phyloP scores from a whole-genome alignment of 208 protist species.

The Porcisia hertigi region DNA sequence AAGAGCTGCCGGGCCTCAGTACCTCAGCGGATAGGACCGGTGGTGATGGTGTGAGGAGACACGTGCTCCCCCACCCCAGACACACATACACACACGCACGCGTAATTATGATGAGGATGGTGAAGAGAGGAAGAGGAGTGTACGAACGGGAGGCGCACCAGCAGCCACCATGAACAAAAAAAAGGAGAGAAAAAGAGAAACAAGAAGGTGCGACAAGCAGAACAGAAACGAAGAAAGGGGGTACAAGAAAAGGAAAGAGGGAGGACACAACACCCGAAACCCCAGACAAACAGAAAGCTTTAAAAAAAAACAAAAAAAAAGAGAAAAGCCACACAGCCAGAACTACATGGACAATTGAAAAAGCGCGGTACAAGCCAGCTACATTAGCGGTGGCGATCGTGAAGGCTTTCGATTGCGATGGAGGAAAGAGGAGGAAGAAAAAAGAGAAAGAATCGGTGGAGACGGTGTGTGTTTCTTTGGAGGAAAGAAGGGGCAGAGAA shows the following conservation, averaged over 20 bases:
- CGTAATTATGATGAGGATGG: neutral
- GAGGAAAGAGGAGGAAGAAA: neutral
- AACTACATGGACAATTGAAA: neutral
- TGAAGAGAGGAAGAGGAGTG: neutral
- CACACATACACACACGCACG: neutral
- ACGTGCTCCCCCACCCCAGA: neutral
- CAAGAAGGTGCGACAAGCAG: neutral
- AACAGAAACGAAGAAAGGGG: neutral
- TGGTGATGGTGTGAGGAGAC: neutral
- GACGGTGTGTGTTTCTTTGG: neutral
- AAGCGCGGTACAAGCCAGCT: neutral
- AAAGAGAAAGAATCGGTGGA: neutral
- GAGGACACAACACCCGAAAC: no score
- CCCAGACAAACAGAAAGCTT: neutral
- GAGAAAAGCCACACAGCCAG: neutral
- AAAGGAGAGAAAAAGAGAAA: neutral
- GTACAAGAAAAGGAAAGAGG: neutral
- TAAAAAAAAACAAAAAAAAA: neutral
- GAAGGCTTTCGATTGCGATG: neutral
- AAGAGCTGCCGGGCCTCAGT: neutral
- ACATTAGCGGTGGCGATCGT: neutral
- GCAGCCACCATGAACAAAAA: no score
- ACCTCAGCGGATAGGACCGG: neutral
- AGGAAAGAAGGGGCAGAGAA: no score
- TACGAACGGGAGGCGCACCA: neutral